phyloP scores from a whole-genome alignment of 768 basidiomycete species.

The Boletus fagicola region DNA sequence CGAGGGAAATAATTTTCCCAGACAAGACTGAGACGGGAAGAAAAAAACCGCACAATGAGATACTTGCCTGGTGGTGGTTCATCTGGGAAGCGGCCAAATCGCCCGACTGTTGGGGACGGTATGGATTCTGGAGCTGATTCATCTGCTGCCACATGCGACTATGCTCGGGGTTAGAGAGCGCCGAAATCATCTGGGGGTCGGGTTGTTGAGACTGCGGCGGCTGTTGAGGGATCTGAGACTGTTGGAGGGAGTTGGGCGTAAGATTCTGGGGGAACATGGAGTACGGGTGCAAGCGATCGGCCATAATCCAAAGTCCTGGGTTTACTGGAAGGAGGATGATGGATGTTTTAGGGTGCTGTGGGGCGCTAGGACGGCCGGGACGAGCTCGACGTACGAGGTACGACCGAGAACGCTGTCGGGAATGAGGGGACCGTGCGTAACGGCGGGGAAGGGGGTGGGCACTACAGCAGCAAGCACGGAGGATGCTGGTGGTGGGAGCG shows the following conservation, averaged over 20 bases:
- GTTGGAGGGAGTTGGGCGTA: conserved; percentile 41
- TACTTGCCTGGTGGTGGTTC: conserved; percentile 52
- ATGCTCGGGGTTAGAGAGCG: conserved; percentile 51
- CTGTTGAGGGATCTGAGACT: conserved; percentile 44
- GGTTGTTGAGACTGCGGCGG: conserved; percentile 43
- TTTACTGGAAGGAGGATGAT: conserved; percentile 27
- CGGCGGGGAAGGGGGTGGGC: conserved; percentile 45
- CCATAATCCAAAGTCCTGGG: conserved; percentile 47
- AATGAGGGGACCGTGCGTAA: conserved; percentile 41
- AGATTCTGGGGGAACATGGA: conserved; percentile 52
- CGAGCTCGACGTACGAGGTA: conserved; percentile 20
- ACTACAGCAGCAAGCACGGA: conserved; percentile 30
- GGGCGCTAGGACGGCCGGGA: conserved; percentile 26
- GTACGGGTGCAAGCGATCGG: conserved; percentile 59
- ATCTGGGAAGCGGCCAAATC: conserved; percentile 41
- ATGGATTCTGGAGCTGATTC: conserved; percentile 44
- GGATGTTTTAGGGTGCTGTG: conserved; percentile 31
- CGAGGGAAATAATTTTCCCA: conserved; percentile 17
- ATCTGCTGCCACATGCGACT: conserved; percentile 58
- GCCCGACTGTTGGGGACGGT: conserved; percentile 41
- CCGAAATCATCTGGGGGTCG: conserved; percentile 39
- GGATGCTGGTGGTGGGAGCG: conserved; percentile 58
- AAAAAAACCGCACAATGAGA: conserved; percentile 13
- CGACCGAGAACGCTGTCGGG: conserved; percentile 26
- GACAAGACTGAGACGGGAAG: conserved; percentile 7